phyloP scores from a whole-genome alignment of 2,329 filamentous ascomycete genomes.

The Colletotrichum sp. region DNA sequence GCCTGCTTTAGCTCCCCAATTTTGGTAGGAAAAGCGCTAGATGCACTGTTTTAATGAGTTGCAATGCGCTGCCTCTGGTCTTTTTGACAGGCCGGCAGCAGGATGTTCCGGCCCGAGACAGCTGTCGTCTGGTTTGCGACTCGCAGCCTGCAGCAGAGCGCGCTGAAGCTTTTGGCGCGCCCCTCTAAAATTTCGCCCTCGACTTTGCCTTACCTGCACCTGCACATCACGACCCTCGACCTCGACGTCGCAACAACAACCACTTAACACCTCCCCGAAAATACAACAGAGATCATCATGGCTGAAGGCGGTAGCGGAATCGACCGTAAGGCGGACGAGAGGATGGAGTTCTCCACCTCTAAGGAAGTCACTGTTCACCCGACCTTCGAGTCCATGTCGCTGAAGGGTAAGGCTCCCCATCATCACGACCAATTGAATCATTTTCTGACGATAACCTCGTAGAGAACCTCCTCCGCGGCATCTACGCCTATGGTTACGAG shows the following conservation, averaged over 20 bases:
- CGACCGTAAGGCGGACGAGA: slow-evolving; percentile 92
- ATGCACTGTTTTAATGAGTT: background rate
- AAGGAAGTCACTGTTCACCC: slow-evolving; percentile 97
- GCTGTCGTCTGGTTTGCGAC: background rate
- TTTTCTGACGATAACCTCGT: background rate
- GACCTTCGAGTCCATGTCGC: slow-evolving; percentile 93
- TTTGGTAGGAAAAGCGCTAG: background rate
- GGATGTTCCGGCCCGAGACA: background rate
- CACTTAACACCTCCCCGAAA: background rate
- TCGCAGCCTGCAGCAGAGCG: background rate
- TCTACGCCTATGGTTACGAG: slow-evolving; percentile 98
- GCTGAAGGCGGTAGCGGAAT: slow-evolving; percentile 77
- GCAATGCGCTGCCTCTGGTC: background rate
- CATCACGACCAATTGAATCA: background rate
- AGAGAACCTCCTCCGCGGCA: slow-evolving; percentile 94
- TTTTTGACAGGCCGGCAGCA: background rate
- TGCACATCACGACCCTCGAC: background rate
- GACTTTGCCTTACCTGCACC: background rate
- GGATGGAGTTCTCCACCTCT: slow-evolving; percentile 97
- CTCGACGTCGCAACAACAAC: background rate
- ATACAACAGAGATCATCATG: slow-evolving; percentile 63
- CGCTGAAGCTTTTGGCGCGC: slow-evolving; percentile 8
- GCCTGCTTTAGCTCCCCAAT: slow-evolving; percentile 14
- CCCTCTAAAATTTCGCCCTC: slow-evolving; percentile 18
- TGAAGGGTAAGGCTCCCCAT: slow-evolving; percentile 68